Percentiles rank a stretch among this genome's conserved stretches.
Conservation (phyloP, 495 filamentous ascomycete species). For the Penicillium fimorum region DNA sequence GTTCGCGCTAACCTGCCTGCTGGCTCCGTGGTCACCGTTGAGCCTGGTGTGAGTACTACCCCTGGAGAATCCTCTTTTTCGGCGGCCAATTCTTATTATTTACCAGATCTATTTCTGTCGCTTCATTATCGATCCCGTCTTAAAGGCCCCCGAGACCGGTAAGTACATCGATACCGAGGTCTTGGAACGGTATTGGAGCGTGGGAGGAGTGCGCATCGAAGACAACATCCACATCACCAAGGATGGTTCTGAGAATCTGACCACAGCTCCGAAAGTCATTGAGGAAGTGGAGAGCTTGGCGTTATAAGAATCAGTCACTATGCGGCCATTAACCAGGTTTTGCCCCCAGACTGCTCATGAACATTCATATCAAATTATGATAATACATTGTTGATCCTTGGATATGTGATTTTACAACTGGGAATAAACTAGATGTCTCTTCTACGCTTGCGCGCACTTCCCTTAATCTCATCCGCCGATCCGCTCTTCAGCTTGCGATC, state of each 20-base stretch:
- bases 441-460: constrained; percentile 36
- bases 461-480: constrained; percentile 28
- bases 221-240: constrained; percentile 77
- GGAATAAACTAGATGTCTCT: constrained; percentile 26
- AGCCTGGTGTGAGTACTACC: constrained; percentile 68
- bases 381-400: neutral
- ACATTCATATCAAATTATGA: neutral
- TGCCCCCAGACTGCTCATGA: neutral
- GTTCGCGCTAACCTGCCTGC: constrained; percentile 74
- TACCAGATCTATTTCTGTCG: constrained; percentile 85
- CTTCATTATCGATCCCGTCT: constrained; percentile 84
- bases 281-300: constrained; percentile 63
- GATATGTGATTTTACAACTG: constrained; percentile 1
- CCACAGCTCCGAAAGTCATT: constrained; percentile 68
- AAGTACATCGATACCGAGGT: constrained; percentile 73
- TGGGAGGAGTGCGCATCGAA: constrained; percentile 81
- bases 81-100: neutral
- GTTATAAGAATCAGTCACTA: constrained; percentile 10
- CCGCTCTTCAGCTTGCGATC: constrained; percentile 61
- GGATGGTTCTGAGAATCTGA: constrained; percentile 76
- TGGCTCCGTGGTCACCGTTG: constrained; percentile 81
- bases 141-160: constrained; percentile 64
- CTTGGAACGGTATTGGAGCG: constrained; percentile 80
- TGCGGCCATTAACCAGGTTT: neutral
- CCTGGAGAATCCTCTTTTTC: neutral